Conservation (phyloP, 169 alveolate species). For the Besnoitia besnoiti region DNA sequence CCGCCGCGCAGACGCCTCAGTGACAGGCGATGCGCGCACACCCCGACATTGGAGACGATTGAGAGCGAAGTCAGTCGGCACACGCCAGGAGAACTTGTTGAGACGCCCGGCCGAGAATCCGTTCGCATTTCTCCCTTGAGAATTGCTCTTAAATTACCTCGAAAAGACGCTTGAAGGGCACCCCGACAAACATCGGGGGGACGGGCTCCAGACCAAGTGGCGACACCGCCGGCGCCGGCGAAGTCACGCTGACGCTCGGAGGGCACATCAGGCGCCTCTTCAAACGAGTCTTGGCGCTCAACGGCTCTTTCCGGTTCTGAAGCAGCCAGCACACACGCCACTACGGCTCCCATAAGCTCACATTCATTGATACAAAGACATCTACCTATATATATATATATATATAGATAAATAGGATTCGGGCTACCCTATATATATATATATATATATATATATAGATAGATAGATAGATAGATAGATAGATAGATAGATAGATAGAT, state of each 20-base stretch:
- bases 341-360: neutral
- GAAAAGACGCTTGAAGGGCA: conserved; percentile 36
- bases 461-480: too few relatives aligned
- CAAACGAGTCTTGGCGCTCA: neutral
- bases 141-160: neutral
- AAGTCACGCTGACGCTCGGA: neutral
- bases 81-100: neutral
- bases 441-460: neutral
- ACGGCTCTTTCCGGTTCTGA: neutral
- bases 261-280: neutral
- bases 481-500: too few relatives aligned
- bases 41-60: neutral
- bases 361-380: neutral
- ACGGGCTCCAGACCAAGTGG: conserved; percentile 45
- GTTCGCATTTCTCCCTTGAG: too few relatives aligned
- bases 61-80: neutral
- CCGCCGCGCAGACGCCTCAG: neutral
- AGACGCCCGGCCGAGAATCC: neutral
- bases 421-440: neutral
- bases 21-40: neutral
- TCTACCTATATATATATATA: neutral
- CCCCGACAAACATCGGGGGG: conserved; percentile 64
- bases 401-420: neutral
- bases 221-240: neutral
- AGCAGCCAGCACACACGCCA: neutral